Percentiles rank a stretch among this genome's conserved stretches.
Evolutionary conservation across 164 flowering plant species (phyloP).

Genomic region (Houttuynia cordata): DNA sequence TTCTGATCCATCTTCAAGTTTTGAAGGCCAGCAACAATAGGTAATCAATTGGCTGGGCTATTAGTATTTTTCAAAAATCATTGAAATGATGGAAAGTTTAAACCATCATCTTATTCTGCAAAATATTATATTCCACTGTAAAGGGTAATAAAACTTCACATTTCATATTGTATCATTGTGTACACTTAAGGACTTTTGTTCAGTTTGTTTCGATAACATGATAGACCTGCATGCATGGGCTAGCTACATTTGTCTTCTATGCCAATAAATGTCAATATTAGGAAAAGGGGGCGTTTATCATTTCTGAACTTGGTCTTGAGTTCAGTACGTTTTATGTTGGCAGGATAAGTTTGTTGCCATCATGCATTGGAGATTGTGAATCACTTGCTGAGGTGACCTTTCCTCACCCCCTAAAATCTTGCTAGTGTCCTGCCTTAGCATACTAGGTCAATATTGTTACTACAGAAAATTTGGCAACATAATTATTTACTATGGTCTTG

Average conservation of each 20-base stretch:
- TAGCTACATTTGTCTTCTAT: too few species aligned
- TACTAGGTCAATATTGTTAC: neutral
- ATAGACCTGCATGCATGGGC: too few species aligned
- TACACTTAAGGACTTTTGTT: too few species aligned
- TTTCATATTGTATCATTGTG: too few species aligned
- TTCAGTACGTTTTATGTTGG: conserved; percentile 2
- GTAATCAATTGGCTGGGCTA: conserved; percentile 17
- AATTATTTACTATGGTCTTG: neutral
- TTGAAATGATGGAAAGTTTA: neutral
- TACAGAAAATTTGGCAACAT: neutral
- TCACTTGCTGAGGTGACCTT: conserved; percentile 24
- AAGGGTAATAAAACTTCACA: too few species aligned
- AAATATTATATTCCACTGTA: too few species aligned
- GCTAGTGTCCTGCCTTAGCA: neutral
- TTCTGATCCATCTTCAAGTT: conserved; percentile 42
- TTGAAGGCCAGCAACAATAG: conserved; percentile 64
- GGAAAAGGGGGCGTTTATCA: neutral
- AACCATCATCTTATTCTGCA: neutral
- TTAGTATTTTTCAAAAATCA: too few species aligned
- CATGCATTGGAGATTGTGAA: conserved; percentile 19
- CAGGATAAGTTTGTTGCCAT: conserved; percentile 20
- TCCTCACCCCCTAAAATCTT: neutral
- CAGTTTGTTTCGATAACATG: too few species aligned
- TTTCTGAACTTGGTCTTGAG: neutral
- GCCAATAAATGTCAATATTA: neutral